These are phyloP conservation scores for Pichia sorboxylosa DNA, from an alignment of 1,139 yeast species.

Conservation along the genomic window DNA sequence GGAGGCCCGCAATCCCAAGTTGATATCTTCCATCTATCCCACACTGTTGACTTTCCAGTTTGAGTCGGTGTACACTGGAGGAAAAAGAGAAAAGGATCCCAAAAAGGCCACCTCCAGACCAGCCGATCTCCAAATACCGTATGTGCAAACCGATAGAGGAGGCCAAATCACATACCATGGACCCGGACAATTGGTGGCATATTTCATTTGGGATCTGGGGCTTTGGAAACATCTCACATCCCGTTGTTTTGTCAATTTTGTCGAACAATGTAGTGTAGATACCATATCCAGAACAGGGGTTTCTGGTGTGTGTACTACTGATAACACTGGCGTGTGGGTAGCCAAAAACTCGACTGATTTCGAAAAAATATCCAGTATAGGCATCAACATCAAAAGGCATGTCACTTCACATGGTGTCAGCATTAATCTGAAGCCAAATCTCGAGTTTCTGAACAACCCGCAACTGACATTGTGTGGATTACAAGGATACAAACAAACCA, in stretches of 20 bases:
- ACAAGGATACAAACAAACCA: constrained; percentile 46
- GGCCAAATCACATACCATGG: constrained; percentile 98
- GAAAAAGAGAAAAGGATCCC: constrained; percentile 53
- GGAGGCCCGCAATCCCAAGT: constrained; percentile 10
- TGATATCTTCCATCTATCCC: constrained; percentile 18
- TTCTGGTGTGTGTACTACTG: constrained; percentile 29
- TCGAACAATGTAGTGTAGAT: constrained; percentile 53
- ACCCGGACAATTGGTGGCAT: constrained; percentile 84
- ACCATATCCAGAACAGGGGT: constrained; percentile 29
- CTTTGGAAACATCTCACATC: constrained; percentile 51
- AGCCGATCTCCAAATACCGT: constrained; percentile 65
- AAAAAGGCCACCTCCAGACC: constrained; percentile 25
- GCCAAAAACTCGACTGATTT: background rate
- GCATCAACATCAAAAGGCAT: constrained; percentile 74
- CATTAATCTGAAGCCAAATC: constrained; percentile 65
- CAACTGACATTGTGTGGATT: constrained; percentile 79
- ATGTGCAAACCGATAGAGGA: constrained; percentile 78
- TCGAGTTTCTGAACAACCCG: constrained; percentile 50
- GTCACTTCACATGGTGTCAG: constrained; percentile 87
- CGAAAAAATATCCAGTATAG: constrained; percentile 78
- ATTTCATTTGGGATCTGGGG: constrained; percentile 66
- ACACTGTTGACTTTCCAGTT: constrained; percentile 66
- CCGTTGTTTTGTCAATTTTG: constrained; percentile 61
- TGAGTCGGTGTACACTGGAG: constrained; percentile 79
- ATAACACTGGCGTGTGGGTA: constrained; percentile 84